Evolutionary conservation across 352 stramenopile species (phyloP), one percentile per base, ranked within the genome.

Genomic region (Pythium oligandrum): DNA sequence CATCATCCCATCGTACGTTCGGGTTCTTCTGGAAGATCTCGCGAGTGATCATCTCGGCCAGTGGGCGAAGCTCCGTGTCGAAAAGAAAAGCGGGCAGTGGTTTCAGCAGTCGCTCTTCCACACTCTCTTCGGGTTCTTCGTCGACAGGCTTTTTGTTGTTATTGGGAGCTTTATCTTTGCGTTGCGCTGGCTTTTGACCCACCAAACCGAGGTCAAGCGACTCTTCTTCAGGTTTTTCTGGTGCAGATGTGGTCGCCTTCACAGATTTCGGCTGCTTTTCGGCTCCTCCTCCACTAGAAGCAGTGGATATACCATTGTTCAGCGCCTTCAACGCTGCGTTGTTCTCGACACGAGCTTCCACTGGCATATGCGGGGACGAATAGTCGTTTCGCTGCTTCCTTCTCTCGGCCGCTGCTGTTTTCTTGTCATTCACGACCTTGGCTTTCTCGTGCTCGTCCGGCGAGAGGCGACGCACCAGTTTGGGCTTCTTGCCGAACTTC

Each of bases 11-110:
- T n/a, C 76, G 67, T 30, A 94, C 78, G 48, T 95, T 90, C 10
- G 90, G 85, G 52, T 97, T 92, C 55, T 90, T 88, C 61, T 90
- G 77, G 65, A 93, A 97, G 51, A 98, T 98, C 55, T 98, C 93
- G 39, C 87, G 68, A 44, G 80, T 93, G 43, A 98, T 97, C 7
- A 69, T 92, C 50, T 93, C 73, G 7, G 88, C 90, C 17, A 98
- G 72, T 31, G 84, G 73, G 2, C 83, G 75, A 40, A 97, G 65
- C 55, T 98, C 93, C 10, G 75, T 71, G 54, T 98, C 91, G 31
- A 69, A 72, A 31, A 89, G 69, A 60, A 97, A 97, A 9, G 70
- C 71, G 11, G 92, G 87, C 9, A 97, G 57, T 9, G 92, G 90
- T 55, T 95, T 96, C 4, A 97, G 62, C 32, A 97, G 50, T 32